Evolutionary conservation across 2,329 filamentous ascomycete genomes (phyloP), one percentile per base, ranked within the genome.

Genomic region (Fusarium sterilihyphosum): DNA sequence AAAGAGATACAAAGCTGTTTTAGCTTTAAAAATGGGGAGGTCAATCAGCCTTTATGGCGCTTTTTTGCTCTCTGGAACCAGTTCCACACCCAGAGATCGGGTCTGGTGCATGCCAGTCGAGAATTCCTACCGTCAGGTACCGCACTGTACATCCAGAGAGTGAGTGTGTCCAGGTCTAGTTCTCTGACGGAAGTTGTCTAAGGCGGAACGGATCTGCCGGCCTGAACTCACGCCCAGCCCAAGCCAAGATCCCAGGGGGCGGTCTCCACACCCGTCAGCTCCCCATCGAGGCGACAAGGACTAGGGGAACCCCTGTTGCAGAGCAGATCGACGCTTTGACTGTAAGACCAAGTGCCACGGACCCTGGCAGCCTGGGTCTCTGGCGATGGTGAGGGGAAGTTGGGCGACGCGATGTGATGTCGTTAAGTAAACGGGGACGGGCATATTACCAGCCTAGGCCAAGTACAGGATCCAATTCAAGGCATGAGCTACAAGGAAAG

Each of bases 41-140:
- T 61, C 67, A 71, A 74, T 53, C 64, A 71, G 75, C 50, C 75
- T 78, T 78, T 78, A 78, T 76, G 76, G 75, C 75, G 75, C 73
- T 71, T 52, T 33, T 33, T 33, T 22, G 38, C 22, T 52, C 49
- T 35, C 18, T 29, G 18, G 35, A 53, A 54, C 41, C 41, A 56
- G 57, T 46, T 50, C 47, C 26, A 47, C 50, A 24, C 43, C 52
- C 37, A 41, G 52, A 56, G 52, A 56, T 56, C 50, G 37, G 64
- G 52, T 41, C 52, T 41, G 46, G 57, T 53, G 64, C 65, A 68
- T 68, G 31, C 65, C 65, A 68, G 54, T 41, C 37, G n/a, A 22
- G 31, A 37, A 41, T 26, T 56, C 52, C 24, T 56, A 56, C 31
- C 22, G 18, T 29, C 67, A 70, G 67, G 67, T 65, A 70, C 66